Percentiles rank a stretch among this genome's conserved stretches.
These are phyloP conservation scores for Phytophthora tentaculata DNA, from an alignment of 352 stramenopile genomes.

Conservation along the genomic window DNA sequence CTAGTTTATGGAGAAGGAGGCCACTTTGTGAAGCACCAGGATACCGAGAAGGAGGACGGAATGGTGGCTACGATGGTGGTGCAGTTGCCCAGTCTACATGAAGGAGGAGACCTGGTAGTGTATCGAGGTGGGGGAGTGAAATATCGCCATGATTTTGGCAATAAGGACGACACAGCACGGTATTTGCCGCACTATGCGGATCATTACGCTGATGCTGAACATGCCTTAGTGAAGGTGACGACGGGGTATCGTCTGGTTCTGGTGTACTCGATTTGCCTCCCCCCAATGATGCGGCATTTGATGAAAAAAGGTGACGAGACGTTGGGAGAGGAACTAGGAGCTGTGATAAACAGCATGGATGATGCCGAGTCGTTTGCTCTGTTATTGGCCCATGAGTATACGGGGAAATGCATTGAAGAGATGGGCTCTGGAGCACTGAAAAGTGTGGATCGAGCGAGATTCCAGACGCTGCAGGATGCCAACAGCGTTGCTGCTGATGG, in stretches of 20 bases:
- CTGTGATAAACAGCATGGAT: constrained; percentile 1
- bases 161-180: background rate
- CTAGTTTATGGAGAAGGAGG: constrained; percentile 49
- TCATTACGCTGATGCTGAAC: constrained; percentile 21
- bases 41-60: constrained; percentile 51
- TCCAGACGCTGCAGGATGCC: constrained; percentile 18
- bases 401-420: constrained; percentile 6
- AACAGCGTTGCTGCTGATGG: constrained; percentile 8
- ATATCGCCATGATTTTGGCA: constrained; percentile 29
- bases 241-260: constrained; percentile 9
- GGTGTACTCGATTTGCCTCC: background rate
- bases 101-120: constrained; percentile 27
- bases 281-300: background rate
- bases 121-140: constrained; percentile 12
- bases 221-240: constrained; percentile 17
- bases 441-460: constrained; percentile 15
- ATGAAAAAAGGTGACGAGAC: background rate
- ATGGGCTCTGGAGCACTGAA: constrained; percentile 16
- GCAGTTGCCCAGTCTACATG: constrained; percentile 31
- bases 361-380: constrained; percentile 16
- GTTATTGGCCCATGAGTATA: constrained; percentile 27
- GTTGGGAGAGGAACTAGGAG: constrained; percentile 10
- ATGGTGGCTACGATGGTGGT: constrained; percentile 57
- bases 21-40: constrained; percentile 49
- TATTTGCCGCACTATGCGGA: constrained; percentile 20